Evolutionary conservation across 805 yeast genomes (phyloP).

Genomic region (Teunomyces cretensis): DNA sequence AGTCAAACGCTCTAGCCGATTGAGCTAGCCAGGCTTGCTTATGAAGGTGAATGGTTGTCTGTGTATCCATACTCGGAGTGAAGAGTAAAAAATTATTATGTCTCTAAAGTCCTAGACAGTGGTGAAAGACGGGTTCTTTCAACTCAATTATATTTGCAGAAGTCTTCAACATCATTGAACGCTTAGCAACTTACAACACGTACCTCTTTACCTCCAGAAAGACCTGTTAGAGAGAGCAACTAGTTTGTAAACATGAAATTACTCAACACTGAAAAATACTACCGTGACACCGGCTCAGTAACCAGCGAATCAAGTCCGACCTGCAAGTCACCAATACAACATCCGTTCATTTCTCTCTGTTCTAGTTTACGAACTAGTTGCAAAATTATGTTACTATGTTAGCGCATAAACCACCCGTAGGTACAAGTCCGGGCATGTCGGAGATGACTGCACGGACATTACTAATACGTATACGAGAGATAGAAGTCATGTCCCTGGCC

Average conservation of each 20-base stretch:
- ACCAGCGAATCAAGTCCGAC: too few species aligned
- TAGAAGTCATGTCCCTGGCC: neutral
- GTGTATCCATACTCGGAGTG: neutral
- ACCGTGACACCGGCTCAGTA: too few species aligned
- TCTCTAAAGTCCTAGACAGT: too few species aligned
- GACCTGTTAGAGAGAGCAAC: too few species aligned
- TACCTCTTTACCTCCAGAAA: too few species aligned
- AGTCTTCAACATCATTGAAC: too few species aligned
- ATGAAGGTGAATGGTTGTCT: neutral
- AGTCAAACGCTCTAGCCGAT: conserved; percentile 9
- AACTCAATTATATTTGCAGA: too few species aligned
- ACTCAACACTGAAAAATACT: too few species aligned
- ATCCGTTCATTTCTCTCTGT: neutral
- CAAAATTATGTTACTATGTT: neutral
- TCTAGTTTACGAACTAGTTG: neutral
- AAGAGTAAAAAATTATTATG: neutral
- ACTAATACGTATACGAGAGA: neutral
- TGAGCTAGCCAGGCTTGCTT: conserved; percentile 8
- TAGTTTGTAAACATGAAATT: too few species aligned
- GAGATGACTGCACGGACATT: neutral
- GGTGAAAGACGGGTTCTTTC: too few species aligned
- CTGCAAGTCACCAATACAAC: too few species aligned
- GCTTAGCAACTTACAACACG: too few species aligned
- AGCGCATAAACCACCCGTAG: neutral
- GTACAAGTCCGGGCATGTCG: conserved; percentile 2